Base-by-base conservation (phyloP, 139 green algal species). In the Picochlorum sp. region DNA sequence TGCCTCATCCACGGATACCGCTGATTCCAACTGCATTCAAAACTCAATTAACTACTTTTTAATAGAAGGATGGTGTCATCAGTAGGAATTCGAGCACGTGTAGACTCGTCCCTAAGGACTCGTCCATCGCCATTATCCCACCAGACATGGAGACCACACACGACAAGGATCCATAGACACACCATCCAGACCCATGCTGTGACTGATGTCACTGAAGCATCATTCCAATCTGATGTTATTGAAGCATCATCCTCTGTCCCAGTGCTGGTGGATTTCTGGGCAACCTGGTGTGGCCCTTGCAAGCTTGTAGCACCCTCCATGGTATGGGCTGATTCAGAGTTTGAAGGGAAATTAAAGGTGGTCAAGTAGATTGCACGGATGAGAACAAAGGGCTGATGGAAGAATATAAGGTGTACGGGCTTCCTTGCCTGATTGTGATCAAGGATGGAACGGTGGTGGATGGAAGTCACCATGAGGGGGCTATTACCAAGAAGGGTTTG, bases 201-300 rank as follows among this genome's bases (percentile, higher is more conserved):
- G 34, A 41, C 34, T 41, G 34, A 41, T 41, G 34, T 41, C 34
- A 38, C 18, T 59, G 51, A 59, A 59, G n/a, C 21, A 18, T 59
- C 51, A 54, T 59, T 30, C 6, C 51, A 59, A 59, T 30, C 13
- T 6, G 13, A 16, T 15, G 51, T 28, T 8, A 18, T 34, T 14
- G 13, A 18, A 0, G 20, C 51, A 18, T 59, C n/a, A 55, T 55
- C 49, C 49, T 55, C 49, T 41, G 34, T 41, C 34, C 86, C 90
- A 2, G 90, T 97, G 6, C 69, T 98, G 13, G 85, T 97, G 1
- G 89, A 98, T 64, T 95, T 97, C 73, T 96, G 89, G 89, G 92
- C 85, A 58, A 74, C 70, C 18, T 92, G 92, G 92, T 98, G 91
- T 61, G 90, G 90, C 1, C 91, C 90, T 2, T 97, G 91, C 85